Percentiles rank a stretch among this genome's conserved stretches.
Evolutionary conservation across 2,329 filamentous ascomycete species (phyloP).

Genomic region (Xylaria sp.): DNA sequence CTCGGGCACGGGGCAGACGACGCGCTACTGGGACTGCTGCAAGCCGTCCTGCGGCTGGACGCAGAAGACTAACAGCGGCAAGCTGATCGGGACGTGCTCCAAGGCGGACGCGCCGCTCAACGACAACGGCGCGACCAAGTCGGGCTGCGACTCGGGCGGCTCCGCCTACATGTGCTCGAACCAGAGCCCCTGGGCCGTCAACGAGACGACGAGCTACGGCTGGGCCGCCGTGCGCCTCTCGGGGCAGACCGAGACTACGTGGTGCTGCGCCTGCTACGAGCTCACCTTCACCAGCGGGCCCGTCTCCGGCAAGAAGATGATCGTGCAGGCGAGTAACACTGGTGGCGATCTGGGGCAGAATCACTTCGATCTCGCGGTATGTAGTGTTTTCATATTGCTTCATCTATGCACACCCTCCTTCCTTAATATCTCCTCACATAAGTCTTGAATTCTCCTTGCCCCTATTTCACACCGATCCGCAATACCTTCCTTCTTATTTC

Average conservation of each 20-base stretch:
- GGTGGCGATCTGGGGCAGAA: constrained; percentile 64
- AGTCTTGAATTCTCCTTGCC: not conserved
- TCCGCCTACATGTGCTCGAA: constrained; percentile 69
- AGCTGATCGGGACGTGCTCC: constrained; percentile 65
- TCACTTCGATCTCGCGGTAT: constrained; percentile 64
- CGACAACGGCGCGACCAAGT: constrained; percentile 57
- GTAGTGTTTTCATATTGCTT: constrained; percentile 32
- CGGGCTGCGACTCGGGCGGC: constrained; percentile 67
- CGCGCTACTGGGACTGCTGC: constrained; percentile 73
- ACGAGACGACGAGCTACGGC: constrained; percentile 68
- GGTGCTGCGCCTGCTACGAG: constrained; percentile 74
- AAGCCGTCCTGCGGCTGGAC: constrained; percentile 74
- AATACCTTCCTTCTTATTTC: not conserved
- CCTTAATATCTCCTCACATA: not conserved
- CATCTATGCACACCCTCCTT: not conserved
- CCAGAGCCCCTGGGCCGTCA: constrained; percentile 71
- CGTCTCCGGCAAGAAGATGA: constrained; percentile 67
- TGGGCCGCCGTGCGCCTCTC: constrained; percentile 70
- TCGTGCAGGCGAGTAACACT: constrained; percentile 70
- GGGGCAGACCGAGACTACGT: constrained; percentile 66
- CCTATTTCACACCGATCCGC: not conserved
- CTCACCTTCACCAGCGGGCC: constrained; percentile 67
- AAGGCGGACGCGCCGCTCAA: constrained; percentile 65
- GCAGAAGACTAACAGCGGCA: constrained; percentile 64
- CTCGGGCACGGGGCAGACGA: constrained; percentile 49